Percentiles rank a stretch among this genome's conserved stretches.
Conservation (phyloP, 352 stramenopile genomes). For the Phytophthora sansomeana region DNA sequence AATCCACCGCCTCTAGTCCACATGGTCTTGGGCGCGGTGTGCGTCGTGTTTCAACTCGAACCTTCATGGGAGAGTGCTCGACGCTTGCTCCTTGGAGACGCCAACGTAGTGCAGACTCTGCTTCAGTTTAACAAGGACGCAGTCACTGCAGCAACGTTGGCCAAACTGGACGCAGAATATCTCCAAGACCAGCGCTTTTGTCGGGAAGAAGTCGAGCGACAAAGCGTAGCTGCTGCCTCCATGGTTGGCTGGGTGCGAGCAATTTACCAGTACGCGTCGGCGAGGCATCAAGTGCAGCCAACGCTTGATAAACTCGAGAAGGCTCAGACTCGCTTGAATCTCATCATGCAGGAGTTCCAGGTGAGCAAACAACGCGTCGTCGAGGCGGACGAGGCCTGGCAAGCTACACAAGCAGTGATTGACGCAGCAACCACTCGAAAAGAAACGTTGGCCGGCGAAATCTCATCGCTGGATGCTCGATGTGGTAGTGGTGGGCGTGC, state of each 20-base stretch:
- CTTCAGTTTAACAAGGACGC: slow-evolving; percentile 81
- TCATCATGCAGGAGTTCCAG: slow-evolving; percentile 75
- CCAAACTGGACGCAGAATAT: slow-evolving; percentile 56
- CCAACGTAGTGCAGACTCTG: slow-evolving; percentile 76
- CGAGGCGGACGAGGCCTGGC: slow-evolving; percentile 53
- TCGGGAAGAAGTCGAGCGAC: slow-evolving; percentile 76
- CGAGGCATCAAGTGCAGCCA: slow-evolving; percentile 58
- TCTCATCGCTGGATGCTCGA: slow-evolving; percentile 31
- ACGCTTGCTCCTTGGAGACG: slow-evolving; percentile 59
- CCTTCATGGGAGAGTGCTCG: slow-evolving; percentile 79
- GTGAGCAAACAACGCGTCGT: slow-evolving; percentile 68
- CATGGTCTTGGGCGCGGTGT: slow-evolving; percentile 75
- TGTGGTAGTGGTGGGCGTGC: slow-evolving; percentile 41
- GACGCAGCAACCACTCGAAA: slow-evolving; percentile 38
- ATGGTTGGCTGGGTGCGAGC: slow-evolving; percentile 83
- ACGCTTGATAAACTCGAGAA: slow-evolving; percentile 75
- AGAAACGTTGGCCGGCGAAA: slow-evolving; percentile 41
- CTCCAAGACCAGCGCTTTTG: slow-evolving; percentile 63
- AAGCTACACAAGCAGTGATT: slow-evolving; percentile 34
- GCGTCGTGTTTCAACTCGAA: slow-evolving; percentile 75
- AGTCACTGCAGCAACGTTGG: slow-evolving; percentile 46
- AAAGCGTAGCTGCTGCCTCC: slow-evolving; percentile 77
- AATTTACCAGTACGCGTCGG: slow-evolving; percentile 69
- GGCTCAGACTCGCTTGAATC: slow-evolving; percentile 51
- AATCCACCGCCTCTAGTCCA: slow-evolving; percentile 76